Base-by-base conservation (phyloP, 805 yeast species). In the Ogataea ganodermae region DNA sequence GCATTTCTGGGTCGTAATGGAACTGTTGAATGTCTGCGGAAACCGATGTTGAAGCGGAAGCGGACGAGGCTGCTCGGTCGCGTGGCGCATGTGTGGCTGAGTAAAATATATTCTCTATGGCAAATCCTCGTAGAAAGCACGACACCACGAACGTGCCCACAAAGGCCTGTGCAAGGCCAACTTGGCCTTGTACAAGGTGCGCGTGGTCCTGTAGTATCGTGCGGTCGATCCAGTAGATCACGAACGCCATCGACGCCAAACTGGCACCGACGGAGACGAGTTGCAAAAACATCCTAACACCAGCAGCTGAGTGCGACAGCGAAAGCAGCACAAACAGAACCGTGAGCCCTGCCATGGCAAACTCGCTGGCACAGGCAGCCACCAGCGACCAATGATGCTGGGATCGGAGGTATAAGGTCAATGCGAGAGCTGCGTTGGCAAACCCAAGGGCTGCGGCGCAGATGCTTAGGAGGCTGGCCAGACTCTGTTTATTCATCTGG, bases 201-300 rank as follows among this genome's bases (percentile, higher is more conserved):
- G 7, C 24, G 21, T 7, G 3, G 40, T 36, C 30, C 14, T 27
- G 9, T 7, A 24, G 18, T 3, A 48, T 22, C 5, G 18, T 24
- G 7, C 26, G 16, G 13, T 51, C 50, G 13, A 56, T 30, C 59
- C 59, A 56, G 40, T 53, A 53, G 40, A 36, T 36, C 21, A 36
- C 18, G 10, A 36, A 24, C 24, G 40, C 40, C 40, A 36, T 36
- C 21, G 51, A 47, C 3, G 48, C 42, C 10, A 54, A 35, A 13
- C 16, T 18, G 26, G 35, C 21, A 2, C 16, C 20, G 10, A 39
- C 8, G 7, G 12, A 10, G 13, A 7, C 22, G 16, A 31, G 23
- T 14, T 17, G 26, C 5, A n/a, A 3, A 26, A 24, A 26, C 9
- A 18, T 12, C 26, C 20, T 6, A 7, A 28, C 35, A 10, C 23